These are phyloP conservation scores for Phaffia tasmanica DNA, from an alignment of 768 basidiomycete species.

Conservation along the genomic window DNA sequence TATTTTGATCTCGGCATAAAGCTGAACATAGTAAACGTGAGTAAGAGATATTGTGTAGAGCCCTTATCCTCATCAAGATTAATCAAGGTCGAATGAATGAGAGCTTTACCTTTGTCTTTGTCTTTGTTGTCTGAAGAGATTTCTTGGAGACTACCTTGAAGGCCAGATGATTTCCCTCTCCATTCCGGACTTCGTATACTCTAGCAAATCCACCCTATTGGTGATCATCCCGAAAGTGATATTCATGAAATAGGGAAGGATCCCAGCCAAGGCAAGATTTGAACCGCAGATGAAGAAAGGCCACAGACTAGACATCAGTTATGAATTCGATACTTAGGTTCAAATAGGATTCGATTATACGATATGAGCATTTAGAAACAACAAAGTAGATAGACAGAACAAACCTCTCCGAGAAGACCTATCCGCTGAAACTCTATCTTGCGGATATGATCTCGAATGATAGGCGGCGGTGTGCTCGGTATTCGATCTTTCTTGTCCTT, in stretches of 20 bases:
- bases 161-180: slow-evolving; percentile 54
- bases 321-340: background rate
- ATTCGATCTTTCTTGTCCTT: slow-evolving; percentile 3
- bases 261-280: background rate
- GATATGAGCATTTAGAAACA: background rate
- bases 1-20: slow-evolving; percentile 98
- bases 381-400: background rate
- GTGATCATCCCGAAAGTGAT: too few relatives aligned
- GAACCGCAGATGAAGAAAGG: background rate
- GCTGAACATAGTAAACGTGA: slow-evolving; percentile 42
- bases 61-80: background rate
- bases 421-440: slow-evolving; percentile 16
- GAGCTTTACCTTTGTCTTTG: slow-evolving; percentile 74
- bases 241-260: background rate
- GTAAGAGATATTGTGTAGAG: background rate
- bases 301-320: background rate
- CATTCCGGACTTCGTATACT: slow-evolving; percentile 85
- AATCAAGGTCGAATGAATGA: background rate
- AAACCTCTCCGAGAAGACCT: slow-evolving; percentile 21
- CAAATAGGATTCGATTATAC: background rate
- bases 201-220: slow-evolving; percentile 83
- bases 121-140: slow-evolving; percentile 87
- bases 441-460: slow-evolving; percentile 2
- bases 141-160: slow-evolving; percentile 92
- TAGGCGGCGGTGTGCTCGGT: slow-evolving; percentile 9